These are phyloP conservation scores for Hypoxylon sp. DNA, from an alignment of 2,329 filamentous ascomycete species.

Conservation along the genomic window DNA sequence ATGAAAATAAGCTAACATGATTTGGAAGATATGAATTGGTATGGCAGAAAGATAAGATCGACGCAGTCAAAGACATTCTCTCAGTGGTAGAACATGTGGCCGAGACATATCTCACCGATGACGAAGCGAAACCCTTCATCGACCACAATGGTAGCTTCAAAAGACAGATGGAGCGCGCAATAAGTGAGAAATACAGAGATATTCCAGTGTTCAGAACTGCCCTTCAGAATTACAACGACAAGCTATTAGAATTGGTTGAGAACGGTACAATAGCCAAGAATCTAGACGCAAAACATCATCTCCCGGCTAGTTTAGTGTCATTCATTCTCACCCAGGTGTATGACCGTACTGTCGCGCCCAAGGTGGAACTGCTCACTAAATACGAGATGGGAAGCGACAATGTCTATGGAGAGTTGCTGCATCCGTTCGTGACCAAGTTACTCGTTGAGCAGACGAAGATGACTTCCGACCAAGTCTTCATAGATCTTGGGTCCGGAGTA, in stretches of 20 bases:
- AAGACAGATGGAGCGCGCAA: conserved; percentile 82
- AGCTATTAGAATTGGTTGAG: conserved; percentile 74
- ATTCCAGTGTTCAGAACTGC: conserved; percentile 79
- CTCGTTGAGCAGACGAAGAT: conserved; percentile 82
- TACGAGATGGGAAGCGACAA: conserved; percentile 94
- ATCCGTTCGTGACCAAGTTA: conserved; percentile 86
- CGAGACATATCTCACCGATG: conserved; percentile 82
- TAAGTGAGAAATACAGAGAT: conserved; percentile 74
- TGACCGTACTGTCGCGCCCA: conserved; percentile 90
- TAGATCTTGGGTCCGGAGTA: conserved; percentile 95
- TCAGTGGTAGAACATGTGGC: conserved; percentile 78
- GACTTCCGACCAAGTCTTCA: conserved; percentile 87
- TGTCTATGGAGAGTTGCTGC: conserved; percentile 92
- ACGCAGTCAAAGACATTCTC: conserved; percentile 81
- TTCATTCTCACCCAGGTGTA: conserved; percentile 91
- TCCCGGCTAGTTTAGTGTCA: conserved; percentile 80
- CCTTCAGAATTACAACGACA: conserved; percentile 82
- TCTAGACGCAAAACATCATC: conserved; percentile 76
- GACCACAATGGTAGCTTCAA: conserved; percentile 81
- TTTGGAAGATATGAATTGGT: conserved; percentile 77
- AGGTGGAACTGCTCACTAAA: conserved; percentile 84
- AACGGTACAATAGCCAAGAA: conserved; percentile 81
- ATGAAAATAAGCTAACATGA: conserved; percentile 39
- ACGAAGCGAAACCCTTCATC: conserved; percentile 76
- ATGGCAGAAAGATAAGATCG: conserved; percentile 82